phyloP scores from a whole-genome alignment of 208 protist species.

The Leishmania tropica region DNA sequence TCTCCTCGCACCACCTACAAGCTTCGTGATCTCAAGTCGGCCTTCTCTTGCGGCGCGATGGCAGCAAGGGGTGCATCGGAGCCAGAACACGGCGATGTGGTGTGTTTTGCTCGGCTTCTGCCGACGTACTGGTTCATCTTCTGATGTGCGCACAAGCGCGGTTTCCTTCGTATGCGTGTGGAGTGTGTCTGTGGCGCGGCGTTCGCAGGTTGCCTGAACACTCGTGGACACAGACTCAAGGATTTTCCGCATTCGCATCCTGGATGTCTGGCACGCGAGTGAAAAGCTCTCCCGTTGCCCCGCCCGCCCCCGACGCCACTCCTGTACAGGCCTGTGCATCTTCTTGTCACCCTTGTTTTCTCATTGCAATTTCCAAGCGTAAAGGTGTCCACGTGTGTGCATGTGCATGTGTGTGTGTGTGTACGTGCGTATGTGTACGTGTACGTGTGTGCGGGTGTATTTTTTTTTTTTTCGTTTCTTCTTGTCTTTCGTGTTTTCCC shows the following conservation, averaged over 20 bases:
- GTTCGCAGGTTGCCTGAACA: not conserved
- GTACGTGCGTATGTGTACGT: not conserved
- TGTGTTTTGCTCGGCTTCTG: not conserved
- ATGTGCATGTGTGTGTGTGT: conserved; percentile 3
- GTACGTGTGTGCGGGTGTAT: not conserved
- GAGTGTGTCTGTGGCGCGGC: not conserved
- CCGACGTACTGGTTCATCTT: not conserved
- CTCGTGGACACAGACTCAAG: not conserved
- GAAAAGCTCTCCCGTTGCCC: not conserved
- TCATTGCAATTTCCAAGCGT: not conserved
- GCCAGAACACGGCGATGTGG: not conserved
- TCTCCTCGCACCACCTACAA: not conserved
- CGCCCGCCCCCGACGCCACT: not conserved
- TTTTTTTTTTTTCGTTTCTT: not conserved
- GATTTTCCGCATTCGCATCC: not conserved
- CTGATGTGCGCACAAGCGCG: not conserved
- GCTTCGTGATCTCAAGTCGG: not conserved
- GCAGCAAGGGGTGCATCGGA: not conserved
- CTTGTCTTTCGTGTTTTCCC: not conserved
- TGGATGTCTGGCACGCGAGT: not conserved
- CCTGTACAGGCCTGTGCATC: not conserved
- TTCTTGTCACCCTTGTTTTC: not conserved
- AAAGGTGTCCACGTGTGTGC: not conserved
- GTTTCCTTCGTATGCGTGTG: not conserved
- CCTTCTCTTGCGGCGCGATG: not conserved